Percentiles rank a stretch among this genome's conserved stretches.
Conservation (phyloP, 2,329 filamentous ascomycete species). For the Pyricularia pennisetigena region DNA sequence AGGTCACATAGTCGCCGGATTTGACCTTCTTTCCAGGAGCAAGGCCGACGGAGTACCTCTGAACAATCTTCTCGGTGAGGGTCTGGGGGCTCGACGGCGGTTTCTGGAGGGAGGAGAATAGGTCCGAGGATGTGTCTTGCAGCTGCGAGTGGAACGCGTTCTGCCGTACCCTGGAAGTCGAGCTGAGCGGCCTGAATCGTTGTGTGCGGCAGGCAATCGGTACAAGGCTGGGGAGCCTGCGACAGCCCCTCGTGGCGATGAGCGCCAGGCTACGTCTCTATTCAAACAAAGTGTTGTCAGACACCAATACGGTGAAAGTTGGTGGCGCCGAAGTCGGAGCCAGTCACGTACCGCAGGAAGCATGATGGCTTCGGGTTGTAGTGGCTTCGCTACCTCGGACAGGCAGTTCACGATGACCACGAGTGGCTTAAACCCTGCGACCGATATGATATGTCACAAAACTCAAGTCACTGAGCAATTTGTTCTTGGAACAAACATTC, state of each 20-base stretch:
- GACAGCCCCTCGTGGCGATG: conserved; percentile 15
- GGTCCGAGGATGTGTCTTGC: conserved; percentile 38
- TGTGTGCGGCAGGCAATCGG: background rate
- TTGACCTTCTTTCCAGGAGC: conserved; percentile 64
- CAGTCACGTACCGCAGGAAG: conserved; percentile 3
- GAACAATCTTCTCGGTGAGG: conserved; percentile 86
- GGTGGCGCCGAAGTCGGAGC: conserved; percentile 3
- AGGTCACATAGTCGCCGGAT: conserved; percentile 74
- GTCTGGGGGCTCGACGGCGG: conserved; percentile 50
- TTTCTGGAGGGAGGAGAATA: conserved; percentile 40
- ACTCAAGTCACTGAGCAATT: background rate
- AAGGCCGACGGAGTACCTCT: conserved; percentile 69
- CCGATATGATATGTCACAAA: background rate
- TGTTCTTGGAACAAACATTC: background rate
- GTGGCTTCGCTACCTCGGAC: background rate
- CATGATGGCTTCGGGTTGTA: background rate
- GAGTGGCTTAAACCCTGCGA: background rate
- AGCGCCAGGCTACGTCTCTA: conserved; percentile 20
- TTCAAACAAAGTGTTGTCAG: background rate
- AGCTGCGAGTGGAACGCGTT: conserved; percentile 56
- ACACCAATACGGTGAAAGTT: background rate
- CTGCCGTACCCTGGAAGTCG: conserved; percentile 18
- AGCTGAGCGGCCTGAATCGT: background rate
- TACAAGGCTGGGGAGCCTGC: conserved; percentile 8
- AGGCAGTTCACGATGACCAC: background rate